Conservation (phyloP, 2,329 filamentous ascomycete genomes). For the Aureobasidium leucospermi region DNA sequence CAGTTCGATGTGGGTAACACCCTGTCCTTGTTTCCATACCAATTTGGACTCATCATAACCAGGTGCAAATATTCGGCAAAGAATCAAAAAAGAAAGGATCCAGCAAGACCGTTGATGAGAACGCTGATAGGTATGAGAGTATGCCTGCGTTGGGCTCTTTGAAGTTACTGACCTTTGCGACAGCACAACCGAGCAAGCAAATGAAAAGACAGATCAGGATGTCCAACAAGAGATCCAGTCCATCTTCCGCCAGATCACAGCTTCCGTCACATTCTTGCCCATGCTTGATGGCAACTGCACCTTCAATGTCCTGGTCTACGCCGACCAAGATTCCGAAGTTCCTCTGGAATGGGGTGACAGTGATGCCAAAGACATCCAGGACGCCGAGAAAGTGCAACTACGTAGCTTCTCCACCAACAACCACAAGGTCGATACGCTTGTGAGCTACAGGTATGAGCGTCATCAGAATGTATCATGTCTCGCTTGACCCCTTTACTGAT, state of each 20-base stretch:
- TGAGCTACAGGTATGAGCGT: slow-evolving; percentile 65
- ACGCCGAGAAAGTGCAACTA: slow-evolving; percentile 90
- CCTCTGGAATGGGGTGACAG: slow-evolving; percentile 98
- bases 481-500: slow-evolving; percentile 12
- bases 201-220: slow-evolving; percentile 82
- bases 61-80: slow-evolving; percentile 52
- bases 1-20: slow-evolving; percentile 72
- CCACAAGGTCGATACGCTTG: slow-evolving; percentile 88
- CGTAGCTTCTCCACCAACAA: slow-evolving; percentile 93
- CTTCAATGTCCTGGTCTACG: slow-evolving; percentile 97
- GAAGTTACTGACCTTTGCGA: not conserved
- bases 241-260: slow-evolving; percentile 96
- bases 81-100: slow-evolving; percentile 37
- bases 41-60: slow-evolving; percentile 28
- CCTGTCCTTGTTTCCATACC: not conserved
- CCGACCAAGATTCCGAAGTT: slow-evolving; percentile 91
- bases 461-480: not conserved
- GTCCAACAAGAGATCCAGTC: slow-evolving; percentile 95
- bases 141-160: not conserved
- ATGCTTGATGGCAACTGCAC: slow-evolving; percentile 93
- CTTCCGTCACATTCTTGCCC: slow-evolving; percentile 91
- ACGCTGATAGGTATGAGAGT: slow-evolving; percentile 48
- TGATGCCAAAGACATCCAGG: slow-evolving; percentile 91
- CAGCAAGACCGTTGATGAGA: slow-evolving; percentile 52
- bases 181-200: slow-evolving; percentile 4